Percentiles rank a stretch among this genome's conserved stretches.
Evolutionary conservation across 805 yeast genomes (phyloP).

Genomic region (Suhomyces sp.): DNA sequence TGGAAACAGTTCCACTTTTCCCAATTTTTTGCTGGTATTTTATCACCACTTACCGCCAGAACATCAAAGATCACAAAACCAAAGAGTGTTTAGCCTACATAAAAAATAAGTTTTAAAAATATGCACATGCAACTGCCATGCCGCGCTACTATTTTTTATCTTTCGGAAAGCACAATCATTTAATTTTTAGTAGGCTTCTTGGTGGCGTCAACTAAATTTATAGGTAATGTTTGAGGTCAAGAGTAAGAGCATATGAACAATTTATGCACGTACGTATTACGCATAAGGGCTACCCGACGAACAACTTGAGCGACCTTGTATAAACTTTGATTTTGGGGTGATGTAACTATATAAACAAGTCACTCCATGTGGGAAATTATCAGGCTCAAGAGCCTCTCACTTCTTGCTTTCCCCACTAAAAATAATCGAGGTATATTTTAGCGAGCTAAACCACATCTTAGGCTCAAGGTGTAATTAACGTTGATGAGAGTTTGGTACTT

Average conservation of each 20-base stretch:
- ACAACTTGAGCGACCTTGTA: neutral
- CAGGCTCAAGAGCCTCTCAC: neutral
- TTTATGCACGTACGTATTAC: neutral
- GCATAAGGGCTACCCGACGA: neutral
- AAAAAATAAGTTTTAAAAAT: slow-evolving; percentile 1
- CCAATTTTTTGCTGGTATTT: neutral
- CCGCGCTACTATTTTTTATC: neutral
- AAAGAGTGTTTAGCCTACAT: slow-evolving; percentile 2
- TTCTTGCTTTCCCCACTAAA: neutral
- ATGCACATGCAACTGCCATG: neutral
- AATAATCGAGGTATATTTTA: neutral
- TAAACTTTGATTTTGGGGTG: neutral
- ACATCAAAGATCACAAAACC: neutral
- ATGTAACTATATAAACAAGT: neutral
- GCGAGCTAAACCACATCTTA: neutral
- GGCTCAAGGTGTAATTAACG: neutral
- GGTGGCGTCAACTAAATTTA: neutral
- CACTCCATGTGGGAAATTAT: neutral
- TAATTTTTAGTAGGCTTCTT: neutral
- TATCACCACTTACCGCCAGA: slow-evolving; percentile 1
- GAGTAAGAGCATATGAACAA: neutral
- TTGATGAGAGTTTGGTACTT: neutral
- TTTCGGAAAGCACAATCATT: neutral
- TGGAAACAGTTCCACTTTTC: slow-evolving; percentile 1
- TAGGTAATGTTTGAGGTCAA: neutral